These are phyloP conservation scores for Elsinoe necatrix DNA, from an alignment of 2,329 filamentous ascomycete genomes.

Conservation along the genomic window DNA sequence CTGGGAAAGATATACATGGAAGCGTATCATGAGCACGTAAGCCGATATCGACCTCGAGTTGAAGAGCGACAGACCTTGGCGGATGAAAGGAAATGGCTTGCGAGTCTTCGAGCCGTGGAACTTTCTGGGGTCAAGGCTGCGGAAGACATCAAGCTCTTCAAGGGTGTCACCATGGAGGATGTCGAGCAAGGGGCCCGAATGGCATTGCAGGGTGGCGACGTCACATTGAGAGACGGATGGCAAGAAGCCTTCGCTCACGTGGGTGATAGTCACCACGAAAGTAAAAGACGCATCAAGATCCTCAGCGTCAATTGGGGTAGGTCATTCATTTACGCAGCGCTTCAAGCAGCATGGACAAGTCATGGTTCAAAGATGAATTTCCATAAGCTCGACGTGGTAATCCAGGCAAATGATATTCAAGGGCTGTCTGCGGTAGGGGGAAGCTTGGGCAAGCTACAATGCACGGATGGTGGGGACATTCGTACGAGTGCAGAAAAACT, in stretches of 20 bases:
- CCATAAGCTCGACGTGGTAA: conserved; percentile 19
- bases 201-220: conserved; percentile 26
- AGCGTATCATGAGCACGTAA: conserved; percentile 33
- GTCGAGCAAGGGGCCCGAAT: conserved; percentile 24
- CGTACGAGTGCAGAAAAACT: conserved; percentile 37
- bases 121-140: conserved; percentile 35
- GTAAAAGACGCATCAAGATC: conserved; percentile 26
- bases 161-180: conserved; percentile 28
- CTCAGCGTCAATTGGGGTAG: conserved; percentile 43
- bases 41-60: conserved; percentile 24
- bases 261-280: background rate
- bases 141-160: conserved; percentile 33
- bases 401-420: conserved; percentile 32
- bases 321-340: conserved; percentile 31
- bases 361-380: background rate
- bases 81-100: conserved; percentile 33
- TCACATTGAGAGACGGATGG: conserved; percentile 34
- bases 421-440: conserved; percentile 22
- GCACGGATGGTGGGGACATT: conserved; percentile 22
- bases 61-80: conserved; percentile 26
- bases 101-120: conserved; percentile 33
- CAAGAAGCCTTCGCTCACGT: conserved; percentile 23
- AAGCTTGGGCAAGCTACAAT: conserved; percentile 25
- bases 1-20: conserved; percentile 35
- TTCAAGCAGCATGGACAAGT: conserved; percentile 15